Evolutionary conservation across 352 stramenopile species (phyloP).

Genomic region (Globisporangium nunn): DNA sequence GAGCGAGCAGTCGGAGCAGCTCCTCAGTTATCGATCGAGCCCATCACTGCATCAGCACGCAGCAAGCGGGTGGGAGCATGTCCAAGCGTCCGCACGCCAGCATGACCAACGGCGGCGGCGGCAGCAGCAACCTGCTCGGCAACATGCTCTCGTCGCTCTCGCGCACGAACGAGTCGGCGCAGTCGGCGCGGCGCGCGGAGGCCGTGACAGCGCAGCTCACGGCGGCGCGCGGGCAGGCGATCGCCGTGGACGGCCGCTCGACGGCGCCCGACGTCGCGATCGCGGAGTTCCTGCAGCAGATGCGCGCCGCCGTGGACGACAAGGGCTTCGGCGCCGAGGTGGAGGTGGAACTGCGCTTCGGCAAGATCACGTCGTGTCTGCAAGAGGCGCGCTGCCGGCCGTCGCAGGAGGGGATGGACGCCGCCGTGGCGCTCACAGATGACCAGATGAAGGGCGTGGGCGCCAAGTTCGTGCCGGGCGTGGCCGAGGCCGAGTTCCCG

Average conservation of each 20-base stretch:
- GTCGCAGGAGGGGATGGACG: conserved; percentile 63
- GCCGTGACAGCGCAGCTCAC: conserved; percentile 68
- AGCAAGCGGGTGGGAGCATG: conserved; percentile 20
- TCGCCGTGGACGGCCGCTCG: conserved; percentile 60
- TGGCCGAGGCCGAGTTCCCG: conserved; percentile 64
- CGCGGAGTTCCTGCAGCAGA: conserved; percentile 72
- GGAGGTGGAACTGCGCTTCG: conserved; percentile 80
- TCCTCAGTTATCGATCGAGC: too few species aligned
- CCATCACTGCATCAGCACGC: not conserved
- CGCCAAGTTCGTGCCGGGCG: conserved; percentile 76
- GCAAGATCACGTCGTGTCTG: conserved; percentile 71
- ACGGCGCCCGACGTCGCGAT: conserved; percentile 69
- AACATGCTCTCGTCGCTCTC: conserved; percentile 73
- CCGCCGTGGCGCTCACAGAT: conserved; percentile 63
- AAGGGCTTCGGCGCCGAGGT: conserved; percentile 72
- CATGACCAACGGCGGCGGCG: conserved; percentile 21
- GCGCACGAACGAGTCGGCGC: conserved; percentile 66
- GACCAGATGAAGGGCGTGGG: conserved; percentile 71
- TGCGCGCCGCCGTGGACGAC: conserved; percentile 70
- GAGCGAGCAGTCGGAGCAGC: too few species aligned
- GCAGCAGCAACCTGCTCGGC: conserved; percentile 27
- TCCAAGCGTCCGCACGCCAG: conserved; percentile 57
- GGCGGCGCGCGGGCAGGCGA: conserved; percentile 59
- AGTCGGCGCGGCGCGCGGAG: conserved; percentile 69
- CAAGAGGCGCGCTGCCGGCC: conserved; percentile 68